Base-by-base conservation (phyloP, 1,139 yeast species). In the Kluyveromyces marxianus region DNA sequence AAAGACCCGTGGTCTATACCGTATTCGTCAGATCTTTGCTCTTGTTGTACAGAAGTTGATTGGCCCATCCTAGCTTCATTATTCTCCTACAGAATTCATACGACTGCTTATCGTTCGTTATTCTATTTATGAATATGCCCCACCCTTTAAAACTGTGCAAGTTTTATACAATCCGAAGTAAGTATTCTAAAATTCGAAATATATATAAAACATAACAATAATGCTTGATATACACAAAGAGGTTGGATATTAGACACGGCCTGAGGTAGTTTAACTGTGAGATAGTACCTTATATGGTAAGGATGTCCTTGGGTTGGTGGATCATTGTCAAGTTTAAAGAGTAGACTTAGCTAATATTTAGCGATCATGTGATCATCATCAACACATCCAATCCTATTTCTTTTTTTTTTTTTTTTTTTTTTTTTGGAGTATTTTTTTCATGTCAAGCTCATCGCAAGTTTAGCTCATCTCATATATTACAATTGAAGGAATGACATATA, bases 391-490 rank as follows among this genome's bases (percentile, higher is more conserved):
- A 21, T 14, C n/a, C 29, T 29, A 7, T 27, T 29, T 29, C 21
- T 31, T 36, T 37, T 42, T 36, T 7, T 25, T 27, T 31, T 36
- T 37, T 42, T 36, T 7, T 25, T 27, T 26, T 26, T 4, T 6
- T 25, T 27, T 25, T 26, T 4, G 39, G 14, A 29, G n/a, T 27
- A 28, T 37, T 37, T 37, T 32, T 32, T 32, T 32, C 14, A 4
- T 32, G 8, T 6, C 14, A n/a, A 32, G 14, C 4, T 29, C 25
- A 28, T 4, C 8, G 4, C 31, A 37, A 47, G 47, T 54, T 50
- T 55, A 54, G 50, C 54, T 45, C 56, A 52, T 51, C 54, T 47
- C 55, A 54, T 50, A 53, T 42, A 52, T 51, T 48, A 33, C 5
- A 25, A 7, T 8, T 29, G 7, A 29, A 8, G 7, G 7, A 29